A percentile compares a stretch with the other conserved stretches of the same genome.
phyloP scores from a whole-genome alignment of 2,329 filamentous ascomycete species.

The Mycogone perniciosa region DNA sequence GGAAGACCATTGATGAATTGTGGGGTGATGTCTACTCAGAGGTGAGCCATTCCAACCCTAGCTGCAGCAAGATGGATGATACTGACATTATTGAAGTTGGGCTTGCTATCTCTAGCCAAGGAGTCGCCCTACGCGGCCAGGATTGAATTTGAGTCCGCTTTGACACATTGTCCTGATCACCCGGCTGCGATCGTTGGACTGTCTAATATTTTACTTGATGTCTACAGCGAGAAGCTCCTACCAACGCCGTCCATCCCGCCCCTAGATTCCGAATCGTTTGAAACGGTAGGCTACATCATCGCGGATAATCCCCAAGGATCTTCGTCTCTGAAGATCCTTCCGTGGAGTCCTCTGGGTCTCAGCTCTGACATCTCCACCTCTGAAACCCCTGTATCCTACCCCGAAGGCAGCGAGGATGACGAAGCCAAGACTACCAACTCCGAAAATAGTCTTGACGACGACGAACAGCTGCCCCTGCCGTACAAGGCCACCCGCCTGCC shows the following conservation, averaged over 20 bases:
- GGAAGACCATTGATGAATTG: constrained; percentile 74
- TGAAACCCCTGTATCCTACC: constrained; percentile 13
- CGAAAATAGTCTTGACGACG: constrained; percentile 22
- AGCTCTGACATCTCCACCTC: constrained; percentile 22
- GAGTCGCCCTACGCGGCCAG: constrained; percentile 62
- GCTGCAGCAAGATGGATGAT: constrained; percentile 1
- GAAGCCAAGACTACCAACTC: constrained; percentile 8
- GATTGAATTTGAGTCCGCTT: constrained; percentile 71
- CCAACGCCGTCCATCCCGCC: constrained; percentile 49
- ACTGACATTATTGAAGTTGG: constrained; percentile 47
- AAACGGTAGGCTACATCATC: constrained; percentile 1
- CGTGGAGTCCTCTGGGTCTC: constrained; percentile 43
- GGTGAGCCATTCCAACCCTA: constrained; percentile 44
- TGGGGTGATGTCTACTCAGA: constrained; percentile 80
- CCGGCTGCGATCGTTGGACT: constrained; percentile 72
- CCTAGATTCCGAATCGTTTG: constrained; percentile 23
- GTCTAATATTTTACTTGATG: constrained; percentile 78
- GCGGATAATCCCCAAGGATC: constrained; percentile 3
- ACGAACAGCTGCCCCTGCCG: constrained; percentile 40
- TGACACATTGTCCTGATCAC: constrained; percentile 76
- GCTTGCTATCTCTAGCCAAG: constrained; percentile 57
- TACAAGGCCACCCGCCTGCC: constrained; percentile 59
- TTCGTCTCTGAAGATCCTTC: constrained; percentile 24
- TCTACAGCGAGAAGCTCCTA: constrained; percentile 65
- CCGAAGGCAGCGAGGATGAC: constrained; percentile 11